phyloP scores from a whole-genome alignment of 441 rosid species.

The Kokia cookei region DNA sequence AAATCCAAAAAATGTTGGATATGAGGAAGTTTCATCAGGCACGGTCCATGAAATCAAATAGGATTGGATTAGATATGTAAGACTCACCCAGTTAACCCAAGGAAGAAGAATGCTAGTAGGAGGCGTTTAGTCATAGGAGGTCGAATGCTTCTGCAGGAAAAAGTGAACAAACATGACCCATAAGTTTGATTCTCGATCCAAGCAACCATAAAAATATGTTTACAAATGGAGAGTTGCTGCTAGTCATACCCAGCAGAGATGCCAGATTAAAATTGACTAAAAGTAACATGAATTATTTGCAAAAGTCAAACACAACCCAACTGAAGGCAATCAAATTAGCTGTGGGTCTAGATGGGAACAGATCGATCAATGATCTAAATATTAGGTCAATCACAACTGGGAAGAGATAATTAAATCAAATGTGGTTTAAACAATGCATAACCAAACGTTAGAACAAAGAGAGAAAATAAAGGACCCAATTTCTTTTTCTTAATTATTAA shows the following conservation, averaged over 20 bases:
- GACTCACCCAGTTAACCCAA: slow-evolving; percentile 84
- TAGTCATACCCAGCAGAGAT: neutral
- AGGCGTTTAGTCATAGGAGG: slow-evolving; percentile 68
- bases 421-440: neutral
- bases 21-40: neutral
- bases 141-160: slow-evolving; percentile 56
- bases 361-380: neutral
- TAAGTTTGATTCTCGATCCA: neutral
- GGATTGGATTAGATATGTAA: neutral
- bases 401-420: neutral
- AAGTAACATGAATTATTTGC: neutral
- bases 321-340: neutral
- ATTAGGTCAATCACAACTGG: neutral
- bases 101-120: slow-evolving; percentile 70
- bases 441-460: neutral
- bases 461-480: neutral
- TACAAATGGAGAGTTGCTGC: neutral
- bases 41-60: neutral
- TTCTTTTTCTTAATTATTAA: neutral
- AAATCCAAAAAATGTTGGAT: slow-evolving; percentile 5
- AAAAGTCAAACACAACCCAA: neutral
- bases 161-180: slow-evolving; percentile 1
- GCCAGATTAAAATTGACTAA: neutral
- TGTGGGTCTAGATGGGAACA: neutral
- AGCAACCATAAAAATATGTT: neutral